Conservation (phyloP, 345 rosid genomes). For the Eucalyptus cloeziana region DNA sequence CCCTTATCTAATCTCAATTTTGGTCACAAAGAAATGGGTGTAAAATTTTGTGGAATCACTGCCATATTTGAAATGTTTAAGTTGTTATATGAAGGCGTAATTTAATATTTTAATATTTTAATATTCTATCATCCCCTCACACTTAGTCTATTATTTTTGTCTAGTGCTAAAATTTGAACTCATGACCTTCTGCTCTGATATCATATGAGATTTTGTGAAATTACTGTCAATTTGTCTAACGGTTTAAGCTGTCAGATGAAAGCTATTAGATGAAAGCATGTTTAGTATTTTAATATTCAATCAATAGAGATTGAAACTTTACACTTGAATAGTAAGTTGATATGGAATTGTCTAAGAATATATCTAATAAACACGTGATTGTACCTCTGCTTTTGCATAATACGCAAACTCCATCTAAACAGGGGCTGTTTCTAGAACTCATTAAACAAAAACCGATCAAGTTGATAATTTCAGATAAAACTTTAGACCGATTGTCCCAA, state of each 20-base stretch:
- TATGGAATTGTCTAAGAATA: neutral
- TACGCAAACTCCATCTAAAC: neutral
- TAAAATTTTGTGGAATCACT: accelerated
- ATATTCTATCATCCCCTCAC: too few species aligned
- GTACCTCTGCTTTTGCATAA: neutral
- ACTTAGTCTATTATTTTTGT: too few species aligned
- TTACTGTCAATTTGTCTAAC: accelerated
- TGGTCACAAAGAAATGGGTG: accelerated
- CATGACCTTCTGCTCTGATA: accelerated
- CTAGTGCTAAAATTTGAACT: too few species aligned
- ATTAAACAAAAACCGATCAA: neutral
- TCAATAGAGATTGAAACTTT: neutral
- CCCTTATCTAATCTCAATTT: too few species aligned
- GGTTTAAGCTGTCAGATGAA: too few species aligned
- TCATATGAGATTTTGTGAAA: accelerated
- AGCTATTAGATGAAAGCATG: too few species aligned
- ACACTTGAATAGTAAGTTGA: neutral
- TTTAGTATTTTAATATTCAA: too few species aligned
- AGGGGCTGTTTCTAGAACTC: neutral
- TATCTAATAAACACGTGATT: accelerated
- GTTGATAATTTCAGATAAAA: neutral
- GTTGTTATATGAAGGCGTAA: accelerated
- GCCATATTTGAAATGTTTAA: accelerated
- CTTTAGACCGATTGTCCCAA: neutral
- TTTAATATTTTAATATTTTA: too few species aligned